Percentiles rank a stretch among this genome's conserved stretches.
Conservation (phyloP, 2,329 filamentous ascomycete species). For the Dothistroma septosporum region DNA sequence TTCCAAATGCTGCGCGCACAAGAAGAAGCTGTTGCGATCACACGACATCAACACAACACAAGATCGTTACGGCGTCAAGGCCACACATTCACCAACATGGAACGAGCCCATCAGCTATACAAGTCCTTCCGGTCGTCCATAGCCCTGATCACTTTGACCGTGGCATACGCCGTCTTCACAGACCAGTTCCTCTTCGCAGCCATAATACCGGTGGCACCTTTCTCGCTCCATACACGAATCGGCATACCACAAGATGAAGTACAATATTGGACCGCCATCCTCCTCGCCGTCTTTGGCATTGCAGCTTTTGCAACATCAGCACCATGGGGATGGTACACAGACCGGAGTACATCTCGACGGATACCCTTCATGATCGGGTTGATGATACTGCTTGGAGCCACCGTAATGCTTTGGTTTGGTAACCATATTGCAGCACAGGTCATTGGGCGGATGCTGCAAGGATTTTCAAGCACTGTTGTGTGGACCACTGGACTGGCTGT, state of each 20-base stretch:
- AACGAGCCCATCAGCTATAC: slow-evolving; percentile 1
- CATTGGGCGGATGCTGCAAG: slow-evolving; percentile 62
- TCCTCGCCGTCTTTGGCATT: slow-evolving; percentile 66
- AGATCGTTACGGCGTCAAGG: neutral
- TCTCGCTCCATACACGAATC: slow-evolving; percentile 13
- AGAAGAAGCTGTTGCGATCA: neutral
- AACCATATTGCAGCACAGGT: slow-evolving; percentile 57
- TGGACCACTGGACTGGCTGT: slow-evolving; percentile 70
- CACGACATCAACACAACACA: neutral
- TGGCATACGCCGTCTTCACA: slow-evolving; percentile 25
- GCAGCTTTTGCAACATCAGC: slow-evolving; percentile 53
- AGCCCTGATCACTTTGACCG: slow-evolving; percentile 22
- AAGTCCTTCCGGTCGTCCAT: slow-evolving; percentile 19
- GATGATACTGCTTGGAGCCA: slow-evolving; percentile 57
- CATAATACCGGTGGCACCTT: slow-evolving; percentile 23
- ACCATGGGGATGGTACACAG: slow-evolving; percentile 53
- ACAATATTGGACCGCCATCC: slow-evolving; percentile 64
- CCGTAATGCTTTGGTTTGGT: slow-evolving; percentile 61
- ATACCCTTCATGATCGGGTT: slow-evolving; percentile 60
- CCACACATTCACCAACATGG: slow-evolving; percentile 1
- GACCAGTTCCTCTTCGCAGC: slow-evolving; percentile 27
- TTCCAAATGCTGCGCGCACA: neutral
- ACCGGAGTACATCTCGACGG: slow-evolving; percentile 58
- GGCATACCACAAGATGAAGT: slow-evolving; percentile 35
- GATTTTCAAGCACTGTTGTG: slow-evolving; percentile 62